Evolutionary conservation across 2,329 filamentous ascomycete species (phyloP).

Genomic region (Juglanconis sp.): DNA sequence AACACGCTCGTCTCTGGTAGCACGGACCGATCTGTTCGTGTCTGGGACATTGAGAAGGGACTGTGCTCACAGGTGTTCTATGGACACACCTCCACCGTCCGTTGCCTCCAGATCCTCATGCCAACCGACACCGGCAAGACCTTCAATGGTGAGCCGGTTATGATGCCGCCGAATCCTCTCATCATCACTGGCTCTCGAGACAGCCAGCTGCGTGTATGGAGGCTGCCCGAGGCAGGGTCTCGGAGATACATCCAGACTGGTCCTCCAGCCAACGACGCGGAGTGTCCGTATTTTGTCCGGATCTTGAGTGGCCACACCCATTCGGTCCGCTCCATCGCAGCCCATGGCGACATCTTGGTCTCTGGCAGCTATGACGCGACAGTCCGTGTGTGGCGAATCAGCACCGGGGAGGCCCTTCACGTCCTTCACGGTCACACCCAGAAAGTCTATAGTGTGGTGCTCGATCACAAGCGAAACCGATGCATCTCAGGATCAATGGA

Average conservation of each 20-base stretch:
- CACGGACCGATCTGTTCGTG: conserved; percentile 95
- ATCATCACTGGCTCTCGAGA: conserved; percentile 98
- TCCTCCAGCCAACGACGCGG: conserved; percentile 67
- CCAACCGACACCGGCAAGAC: conserved; percentile 73
- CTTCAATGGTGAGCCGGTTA: conserved; percentile 67
- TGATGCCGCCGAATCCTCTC: conserved; percentile 90
- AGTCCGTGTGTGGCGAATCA: conserved; percentile 96
- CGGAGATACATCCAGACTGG: conserved; percentile 75
- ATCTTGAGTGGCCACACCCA: conserved; percentile 83
- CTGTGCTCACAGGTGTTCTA: conserved; percentile 94
- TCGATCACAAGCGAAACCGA: conserved; percentile 86
- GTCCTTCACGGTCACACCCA: conserved; percentile 81
- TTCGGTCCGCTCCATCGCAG: conserved; percentile 93
- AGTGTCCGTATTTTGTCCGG: conserved; percentile 93
- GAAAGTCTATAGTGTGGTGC: conserved; percentile 95
- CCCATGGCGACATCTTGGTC: conserved; percentile 91
- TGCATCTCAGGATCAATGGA: conserved; percentile 99
- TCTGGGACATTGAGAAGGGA: conserved; percentile 96
- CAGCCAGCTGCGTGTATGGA: conserved; percentile 92
- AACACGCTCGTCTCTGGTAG: conserved; percentile 94
- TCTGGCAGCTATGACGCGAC: conserved; percentile 96
- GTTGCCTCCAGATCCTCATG: conserved; percentile 91
- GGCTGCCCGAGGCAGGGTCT: conserved; percentile 77
- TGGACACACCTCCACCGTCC: conserved; percentile 94
- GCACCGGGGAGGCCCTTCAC: conserved; percentile 83